phyloP scores from a whole-genome alignment of 2,329 filamentous ascomycete genomes.

The Exserohilum rostratum region DNA sequence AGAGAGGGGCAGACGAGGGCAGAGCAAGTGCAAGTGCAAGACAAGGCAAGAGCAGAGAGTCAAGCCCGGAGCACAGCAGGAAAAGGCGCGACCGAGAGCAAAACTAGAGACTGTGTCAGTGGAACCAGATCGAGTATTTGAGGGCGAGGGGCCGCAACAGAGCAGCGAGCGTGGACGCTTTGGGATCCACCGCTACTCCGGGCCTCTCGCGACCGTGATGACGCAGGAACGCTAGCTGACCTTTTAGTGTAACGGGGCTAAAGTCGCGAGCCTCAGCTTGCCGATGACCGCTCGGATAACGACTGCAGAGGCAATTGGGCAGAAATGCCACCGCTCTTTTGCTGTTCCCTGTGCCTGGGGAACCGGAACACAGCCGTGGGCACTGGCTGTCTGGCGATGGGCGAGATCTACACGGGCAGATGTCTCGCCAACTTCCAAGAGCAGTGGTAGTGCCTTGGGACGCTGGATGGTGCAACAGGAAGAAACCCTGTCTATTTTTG shows the following conservation, averaged over 20 bases:
- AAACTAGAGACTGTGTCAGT: slow-evolving; percentile 11
- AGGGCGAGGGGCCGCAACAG: neutral
- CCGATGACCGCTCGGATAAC: slow-evolving; percentile 11
- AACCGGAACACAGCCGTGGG: slow-evolving; percentile 1
- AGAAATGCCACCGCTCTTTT: slow-evolving; percentile 36
- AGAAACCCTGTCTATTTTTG: neutral
- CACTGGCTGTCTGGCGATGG: neutral
- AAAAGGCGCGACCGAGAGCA: slow-evolving; percentile 7
- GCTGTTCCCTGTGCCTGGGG: slow-evolving; percentile 7
- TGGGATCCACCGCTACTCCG: slow-evolving; percentile 8
- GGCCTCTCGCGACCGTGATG: neutral
- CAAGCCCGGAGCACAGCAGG: neutral
- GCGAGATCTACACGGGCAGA: neutral
- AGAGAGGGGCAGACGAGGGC: neutral
- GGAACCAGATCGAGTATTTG: slow-evolving; percentile 1
- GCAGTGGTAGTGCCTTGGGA: neutral
- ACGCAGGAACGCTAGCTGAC: slow-evolving; percentile 7
- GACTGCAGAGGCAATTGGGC: slow-evolving; percentile 38
- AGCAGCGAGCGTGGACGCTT: slow-evolving; percentile 1
- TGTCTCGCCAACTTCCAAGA: neutral
- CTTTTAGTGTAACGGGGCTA: neutral
- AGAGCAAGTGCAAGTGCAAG: too few species aligned
- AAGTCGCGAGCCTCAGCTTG: slow-evolving; percentile 7
- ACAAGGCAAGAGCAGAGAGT: neutral
- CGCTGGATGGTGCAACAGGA: neutral